Evolutionary conservation across 1,139 yeast species (phyloP).

Genomic region (Lodderomyces margitis): DNA sequence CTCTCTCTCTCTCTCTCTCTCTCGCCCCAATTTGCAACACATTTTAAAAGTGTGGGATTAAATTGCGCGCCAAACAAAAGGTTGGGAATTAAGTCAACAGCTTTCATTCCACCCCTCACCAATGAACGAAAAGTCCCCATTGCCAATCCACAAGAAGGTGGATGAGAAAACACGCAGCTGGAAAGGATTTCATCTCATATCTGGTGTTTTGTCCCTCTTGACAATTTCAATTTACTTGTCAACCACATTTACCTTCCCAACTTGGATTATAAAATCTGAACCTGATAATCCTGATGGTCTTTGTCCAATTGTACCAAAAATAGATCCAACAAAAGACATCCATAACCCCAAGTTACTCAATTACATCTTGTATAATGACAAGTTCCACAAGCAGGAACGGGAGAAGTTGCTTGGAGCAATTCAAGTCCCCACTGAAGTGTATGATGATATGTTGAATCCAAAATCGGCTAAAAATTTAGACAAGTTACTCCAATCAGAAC

Average conservation of each 20-base stretch:
- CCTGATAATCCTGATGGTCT: constrained; percentile 12
- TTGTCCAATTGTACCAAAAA: constrained; percentile 35
- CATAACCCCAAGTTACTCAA: constrained; percentile 23
- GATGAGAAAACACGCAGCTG: background rate
- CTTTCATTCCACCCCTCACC: background rate
- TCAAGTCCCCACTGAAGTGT: constrained; percentile 59
- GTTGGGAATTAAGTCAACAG: too few species aligned
- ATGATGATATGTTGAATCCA: constrained; percentile 44
- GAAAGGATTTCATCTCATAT: background rate
- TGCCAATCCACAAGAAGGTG: background rate
- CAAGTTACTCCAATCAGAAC: constrained; percentile 15
- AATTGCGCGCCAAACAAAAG: background rate
- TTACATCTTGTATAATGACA: constrained; percentile 33
- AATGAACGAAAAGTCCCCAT: background rate
- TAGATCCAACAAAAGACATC: constrained; percentile 26
- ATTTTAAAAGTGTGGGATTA: too few species aligned
- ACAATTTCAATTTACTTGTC: background rate
- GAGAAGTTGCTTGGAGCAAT: constrained; percentile 53
- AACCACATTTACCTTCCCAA: background rate
- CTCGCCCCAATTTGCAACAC: too few species aligned
- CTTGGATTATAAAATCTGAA: background rate
- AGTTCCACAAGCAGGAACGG: constrained; percentile 40
- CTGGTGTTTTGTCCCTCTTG: background rate
- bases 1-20: too few species aligned
- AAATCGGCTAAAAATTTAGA: constrained; percentile 21